Conservation (phyloP, 2,329 filamentous ascomycete species). For the Calonectria pseudoreteaudii region DNA sequence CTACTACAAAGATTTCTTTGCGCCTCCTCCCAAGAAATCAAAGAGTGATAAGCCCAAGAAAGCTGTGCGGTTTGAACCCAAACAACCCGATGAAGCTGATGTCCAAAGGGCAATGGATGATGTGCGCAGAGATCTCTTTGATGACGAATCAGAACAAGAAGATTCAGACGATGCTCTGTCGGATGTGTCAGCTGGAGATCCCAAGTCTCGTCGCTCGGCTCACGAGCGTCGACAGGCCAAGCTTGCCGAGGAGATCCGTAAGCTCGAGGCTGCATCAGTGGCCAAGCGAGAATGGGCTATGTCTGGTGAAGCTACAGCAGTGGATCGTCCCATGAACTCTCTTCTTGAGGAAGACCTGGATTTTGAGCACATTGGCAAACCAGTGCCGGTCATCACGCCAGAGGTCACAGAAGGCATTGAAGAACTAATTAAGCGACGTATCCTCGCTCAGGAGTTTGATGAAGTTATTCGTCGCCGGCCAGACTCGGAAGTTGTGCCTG, state of each 20-base stretch:
- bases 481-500: slow-evolving; percentile 73
- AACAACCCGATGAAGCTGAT: slow-evolving; percentile 70
- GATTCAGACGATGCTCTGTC: slow-evolving; percentile 75
- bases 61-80: slow-evolving; percentile 53
- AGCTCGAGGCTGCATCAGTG: slow-evolving; percentile 88
- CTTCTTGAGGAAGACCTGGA: slow-evolving; percentile 94
- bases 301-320: slow-evolving; percentile 85
- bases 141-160: slow-evolving; percentile 76
- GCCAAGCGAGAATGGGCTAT: slow-evolving; percentile 93
- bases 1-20: slow-evolving; percentile 94
- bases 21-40: slow-evolving; percentile 81
- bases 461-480: slow-evolving; percentile 87
- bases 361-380: slow-evolving; percentile 95
- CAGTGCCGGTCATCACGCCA: slow-evolving; percentile 91
- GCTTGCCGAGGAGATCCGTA: slow-evolving; percentile 89
- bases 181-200: slow-evolving; percentile 75
- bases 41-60: slow-evolving; percentile 61
- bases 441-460: slow-evolving; percentile 90
- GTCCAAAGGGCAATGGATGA: slow-evolving; percentile 86
- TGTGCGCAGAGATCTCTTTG: slow-evolving; percentile 90
- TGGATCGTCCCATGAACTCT: slow-evolving; percentile 88
- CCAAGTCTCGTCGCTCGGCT: slow-evolving; percentile 80
- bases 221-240: slow-evolving; percentile 90
- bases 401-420: slow-evolving; percentile 94
- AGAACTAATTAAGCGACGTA: slow-evolving; percentile 92